Evolutionary conservation across 352 stramenopile genomes (phyloP).

Genomic region (Pythium guiyangense): DNA sequence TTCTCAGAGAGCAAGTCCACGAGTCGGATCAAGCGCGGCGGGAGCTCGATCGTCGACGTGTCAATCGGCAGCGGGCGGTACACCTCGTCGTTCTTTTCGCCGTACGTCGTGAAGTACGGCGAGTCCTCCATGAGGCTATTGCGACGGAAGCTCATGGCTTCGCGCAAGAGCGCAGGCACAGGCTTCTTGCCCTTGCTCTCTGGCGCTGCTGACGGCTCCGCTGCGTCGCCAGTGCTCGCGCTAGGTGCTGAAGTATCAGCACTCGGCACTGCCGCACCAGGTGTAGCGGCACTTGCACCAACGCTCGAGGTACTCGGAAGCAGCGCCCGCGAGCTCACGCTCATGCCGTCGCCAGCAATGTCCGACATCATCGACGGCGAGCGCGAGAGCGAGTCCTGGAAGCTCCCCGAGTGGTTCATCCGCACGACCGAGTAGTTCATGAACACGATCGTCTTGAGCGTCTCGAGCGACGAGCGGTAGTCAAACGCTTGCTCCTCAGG

Average conservation of each 20-base stretch:
- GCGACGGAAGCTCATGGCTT: slow-evolving; percentile 74
- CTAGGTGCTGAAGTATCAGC: no score
- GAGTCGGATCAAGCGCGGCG: slow-evolving; percentile 54
- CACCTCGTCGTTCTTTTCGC: slow-evolving; percentile 45
- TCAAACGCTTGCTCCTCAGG: slow-evolving; percentile 81
- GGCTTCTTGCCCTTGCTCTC: slow-evolving; percentile 36
- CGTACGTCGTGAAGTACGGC: slow-evolving; percentile 70
- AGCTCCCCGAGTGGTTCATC: slow-evolving; percentile 46
- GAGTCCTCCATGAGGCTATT: slow-evolving; percentile 79
- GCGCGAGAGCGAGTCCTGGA: slow-evolving; percentile 58
- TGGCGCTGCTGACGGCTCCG: slow-evolving; percentile 4
- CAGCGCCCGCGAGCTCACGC: slow-evolving; percentile 18
- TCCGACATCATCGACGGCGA: slow-evolving; percentile 69
- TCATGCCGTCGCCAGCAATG: slow-evolving; percentile 17
- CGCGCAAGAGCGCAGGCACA: slow-evolving; percentile 53
- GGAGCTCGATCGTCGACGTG: slow-evolving; percentile 63
- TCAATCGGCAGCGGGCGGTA: slow-evolving; percentile 79
- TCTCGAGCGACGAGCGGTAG: slow-evolving; percentile 84
- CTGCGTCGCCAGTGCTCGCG: no score
- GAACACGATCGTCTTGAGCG: slow-evolving; percentile 84
- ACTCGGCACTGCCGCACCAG: slow-evolving; percentile 1
- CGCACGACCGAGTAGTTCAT: slow-evolving; percentile 86
- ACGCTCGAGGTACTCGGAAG: slow-evolving; percentile 13
- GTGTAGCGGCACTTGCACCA: slow-evolving; percentile 14
- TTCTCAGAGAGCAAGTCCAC: slow-evolving; percentile 84